phyloP scores from a whole-genome alignment of 208 protist species.

The Acanthamoeba royreba region DNA sequence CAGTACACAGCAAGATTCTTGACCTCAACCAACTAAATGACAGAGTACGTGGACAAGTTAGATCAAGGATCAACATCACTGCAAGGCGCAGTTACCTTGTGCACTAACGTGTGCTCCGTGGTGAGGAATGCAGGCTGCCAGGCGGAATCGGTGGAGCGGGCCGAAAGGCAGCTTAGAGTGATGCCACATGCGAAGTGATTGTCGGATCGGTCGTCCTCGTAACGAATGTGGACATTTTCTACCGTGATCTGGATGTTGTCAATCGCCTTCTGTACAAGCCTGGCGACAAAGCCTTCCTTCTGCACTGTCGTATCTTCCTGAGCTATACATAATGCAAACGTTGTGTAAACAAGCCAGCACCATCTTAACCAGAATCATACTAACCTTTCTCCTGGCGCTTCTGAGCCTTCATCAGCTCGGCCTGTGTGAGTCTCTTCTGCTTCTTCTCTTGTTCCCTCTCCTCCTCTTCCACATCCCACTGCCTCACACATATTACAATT shows the following conservation, averaged over 20 bases:
- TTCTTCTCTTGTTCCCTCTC: conserved; percentile 38
- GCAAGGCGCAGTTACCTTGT: conserved; percentile 46
- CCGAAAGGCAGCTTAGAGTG: conserved; percentile 59
- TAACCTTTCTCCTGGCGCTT: background rate
- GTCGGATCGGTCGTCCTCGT: conserved; percentile 54
- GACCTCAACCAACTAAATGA: conserved; percentile 10
- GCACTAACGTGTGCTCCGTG: conserved; percentile 46
- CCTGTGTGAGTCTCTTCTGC: conserved; percentile 32
- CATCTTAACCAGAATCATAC: background rate
- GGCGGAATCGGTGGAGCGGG: conserved; percentile 54
- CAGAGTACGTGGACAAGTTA: background rate
- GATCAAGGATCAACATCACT: background rate
- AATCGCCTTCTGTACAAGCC: conserved; percentile 46
- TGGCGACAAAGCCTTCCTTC: conserved; percentile 20
- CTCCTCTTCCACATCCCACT: conserved; percentile 8
- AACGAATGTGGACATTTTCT: conserved; percentile 68
- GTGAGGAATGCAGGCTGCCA: conserved; percentile 64
- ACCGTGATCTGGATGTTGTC: conserved; percentile 71
- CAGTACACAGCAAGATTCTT: conserved; percentile 63
- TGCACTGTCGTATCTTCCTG: background rate
- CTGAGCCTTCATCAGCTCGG: background rate
- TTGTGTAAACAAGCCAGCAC: background rate
- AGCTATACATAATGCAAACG: background rate
- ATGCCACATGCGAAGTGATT: conserved; percentile 59
- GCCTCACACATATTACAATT: background rate